phyloP scores from a whole-genome alignment of 805 yeast genomes.

The Schizosaccharomyces cryophilus region DNA sequence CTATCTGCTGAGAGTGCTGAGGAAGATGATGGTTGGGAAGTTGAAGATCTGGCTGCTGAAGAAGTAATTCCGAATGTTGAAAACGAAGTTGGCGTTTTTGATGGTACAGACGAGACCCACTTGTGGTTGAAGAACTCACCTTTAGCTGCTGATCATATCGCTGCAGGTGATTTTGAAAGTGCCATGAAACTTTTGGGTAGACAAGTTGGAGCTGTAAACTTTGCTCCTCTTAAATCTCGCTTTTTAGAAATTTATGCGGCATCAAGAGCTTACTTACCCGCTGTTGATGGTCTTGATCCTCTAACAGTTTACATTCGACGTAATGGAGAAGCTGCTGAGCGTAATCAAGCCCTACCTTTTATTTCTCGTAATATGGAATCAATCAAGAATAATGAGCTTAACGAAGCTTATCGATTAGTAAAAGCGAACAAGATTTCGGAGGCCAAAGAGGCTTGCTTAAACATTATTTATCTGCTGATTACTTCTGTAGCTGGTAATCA shows the following conservation, averaged over 20 bases:
- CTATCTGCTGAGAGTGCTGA: conserved; percentile 5
- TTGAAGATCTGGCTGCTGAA: conserved; percentile 19
- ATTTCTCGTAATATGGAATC: conserved; percentile 44
- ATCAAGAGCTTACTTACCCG: conserved; percentile 49
- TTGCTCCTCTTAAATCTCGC: conserved; percentile 65
- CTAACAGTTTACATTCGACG: conserved; percentile 43
- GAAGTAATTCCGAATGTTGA: conserved; percentile 27
- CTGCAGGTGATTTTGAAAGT: conserved; percentile 88
- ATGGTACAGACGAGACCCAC: conserved; percentile 30
- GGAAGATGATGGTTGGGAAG: conserved; percentile 12
- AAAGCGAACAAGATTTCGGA: conserved; percentile 59
- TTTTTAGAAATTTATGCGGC: conserved; percentile 69
- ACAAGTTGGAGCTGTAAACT: conserved; percentile 66
- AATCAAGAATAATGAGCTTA: conserved; percentile 32
- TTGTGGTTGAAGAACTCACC: conserved; percentile 74
- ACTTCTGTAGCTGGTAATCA: conserved; percentile 45
- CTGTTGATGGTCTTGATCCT: conserved; percentile 50
- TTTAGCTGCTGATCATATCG: conserved; percentile 75
- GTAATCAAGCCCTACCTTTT: conserved; percentile 27
- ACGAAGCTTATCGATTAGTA: conserved; percentile 60
- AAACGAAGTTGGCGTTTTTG: conserved; percentile 29
- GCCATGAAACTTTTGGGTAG: conserved; percentile 82
- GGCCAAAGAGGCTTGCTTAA: conserved; percentile 60
- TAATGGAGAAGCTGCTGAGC: conserved; percentile 24
- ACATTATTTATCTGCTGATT: conserved; percentile 49